Base-by-base conservation (phyloP, 208 protist genomes). In the Wallacemonas sp. region DNA sequence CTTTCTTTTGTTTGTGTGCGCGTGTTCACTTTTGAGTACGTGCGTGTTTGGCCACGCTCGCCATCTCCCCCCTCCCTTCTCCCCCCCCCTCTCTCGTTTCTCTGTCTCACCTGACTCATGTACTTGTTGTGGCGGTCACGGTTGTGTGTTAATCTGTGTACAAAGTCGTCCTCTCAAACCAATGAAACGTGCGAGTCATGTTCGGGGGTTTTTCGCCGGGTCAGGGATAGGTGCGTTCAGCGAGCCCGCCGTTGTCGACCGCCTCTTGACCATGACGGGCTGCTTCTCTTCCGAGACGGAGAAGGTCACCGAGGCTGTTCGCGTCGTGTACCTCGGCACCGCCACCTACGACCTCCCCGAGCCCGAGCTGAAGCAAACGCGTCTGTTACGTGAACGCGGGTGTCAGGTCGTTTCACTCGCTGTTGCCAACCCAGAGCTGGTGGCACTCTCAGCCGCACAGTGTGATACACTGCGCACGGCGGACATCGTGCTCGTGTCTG, bases 321-420 rank as follows among this genome's bases (percentile, higher is more conserved):
- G 55, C 21, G 81, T 97, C 1, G 84, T 78, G 15, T 97, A 94
- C 76, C 46, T 97, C 38, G 92, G 92, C 52, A 97, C 92, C 21
- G 89, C 92, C 12, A 86, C 80, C 32, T 97, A 97, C 73, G 92
- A 97, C 68, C 62, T 94, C 24, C 78, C 80, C 2, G 45, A 77
- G 24, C 68, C 67, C 21, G 32, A 68, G 37, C 27, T 63, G 0
- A 22, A 50, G 34, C 85, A 94, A 62, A 87, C 79, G 1, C 46
- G 64, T 13, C 65, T 69, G 26, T 76, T 97, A 13, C 17, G 39
- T 6, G 59, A 81, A 32, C 75, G 68, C 27, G 83, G 89, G 22
- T 93, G 89, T 63, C 60, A 38, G 8, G 68, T 97, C 1, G 66
- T 46, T 0, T 39, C 77, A 3, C 66, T 93, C 22, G 34, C 64